Percentiles rank a stretch among this genome's conserved stretches.
Conservation (phyloP, 208 protist species). For the Leishmania turanica region DNA sequence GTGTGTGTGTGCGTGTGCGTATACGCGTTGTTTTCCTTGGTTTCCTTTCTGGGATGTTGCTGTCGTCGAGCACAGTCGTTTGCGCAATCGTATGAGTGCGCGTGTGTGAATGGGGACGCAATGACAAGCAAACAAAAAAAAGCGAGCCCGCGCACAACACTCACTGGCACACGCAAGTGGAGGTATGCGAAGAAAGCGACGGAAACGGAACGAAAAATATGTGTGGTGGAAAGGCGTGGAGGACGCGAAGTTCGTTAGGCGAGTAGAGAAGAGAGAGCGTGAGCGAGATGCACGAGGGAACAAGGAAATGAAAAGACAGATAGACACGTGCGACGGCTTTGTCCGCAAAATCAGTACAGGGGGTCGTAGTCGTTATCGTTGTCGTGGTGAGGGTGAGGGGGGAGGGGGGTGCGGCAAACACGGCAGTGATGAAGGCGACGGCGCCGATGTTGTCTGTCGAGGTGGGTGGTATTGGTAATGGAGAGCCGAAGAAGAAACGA, state of each 20-base stretch:
- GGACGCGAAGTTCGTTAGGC: neutral
- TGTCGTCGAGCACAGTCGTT: neutral
- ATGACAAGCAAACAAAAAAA: neutral
- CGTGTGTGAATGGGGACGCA: neutral
- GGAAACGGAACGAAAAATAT: neutral
- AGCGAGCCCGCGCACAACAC: neutral
- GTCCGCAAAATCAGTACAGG: neutral
- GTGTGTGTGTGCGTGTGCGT: neutral
- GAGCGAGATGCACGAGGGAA: neutral
- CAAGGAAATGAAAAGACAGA: neutral
- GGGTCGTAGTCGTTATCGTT: neutral
- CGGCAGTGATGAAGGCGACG: neutral
- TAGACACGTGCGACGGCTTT: neutral
- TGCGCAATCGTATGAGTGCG: neutral
- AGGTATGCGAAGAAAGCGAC: neutral
- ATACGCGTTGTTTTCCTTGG: slow-evolving; percentile 4
- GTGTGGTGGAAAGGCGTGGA: neutral
- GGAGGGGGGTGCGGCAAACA: neutral
- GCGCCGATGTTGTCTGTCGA: neutral
- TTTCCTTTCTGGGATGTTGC: neutral
- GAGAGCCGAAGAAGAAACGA: neutral
- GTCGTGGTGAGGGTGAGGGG: neutral
- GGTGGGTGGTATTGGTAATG: neutral
- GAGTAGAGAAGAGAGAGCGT: neutral
- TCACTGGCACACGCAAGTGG: neutral